Evolutionary conservation across 352 stramenopile species (phyloP).

Genomic region (Phytophthora quininea): DNA sequence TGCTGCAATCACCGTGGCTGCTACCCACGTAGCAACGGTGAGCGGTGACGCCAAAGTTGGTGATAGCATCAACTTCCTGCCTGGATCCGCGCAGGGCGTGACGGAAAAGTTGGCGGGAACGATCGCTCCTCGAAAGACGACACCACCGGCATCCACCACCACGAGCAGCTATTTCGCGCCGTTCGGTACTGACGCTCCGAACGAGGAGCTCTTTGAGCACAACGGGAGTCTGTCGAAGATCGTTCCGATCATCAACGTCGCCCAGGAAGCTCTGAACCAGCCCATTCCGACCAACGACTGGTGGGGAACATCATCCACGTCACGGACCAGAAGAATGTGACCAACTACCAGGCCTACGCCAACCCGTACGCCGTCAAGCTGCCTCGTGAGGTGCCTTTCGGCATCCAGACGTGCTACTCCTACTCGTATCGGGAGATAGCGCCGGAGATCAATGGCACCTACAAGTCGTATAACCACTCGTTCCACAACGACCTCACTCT

Average conservation of each 20-base stretch:
- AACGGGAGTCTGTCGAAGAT: conserved; percentile 37
- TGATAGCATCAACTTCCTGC: conserved; percentile 1
- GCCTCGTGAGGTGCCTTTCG: conserved; percentile 48
- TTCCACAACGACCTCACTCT: conserved; percentile 74
- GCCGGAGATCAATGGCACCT: conserved; percentile 45
- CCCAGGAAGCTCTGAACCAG: conserved; percentile 45
- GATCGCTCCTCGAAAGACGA: not conserved
- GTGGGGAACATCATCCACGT: conserved; percentile 79
- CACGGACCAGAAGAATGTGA: conserved; percentile 42
- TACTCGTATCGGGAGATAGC: conserved; percentile 61
- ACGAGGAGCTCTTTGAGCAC: conserved; percentile 39
- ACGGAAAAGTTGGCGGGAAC: not conserved
- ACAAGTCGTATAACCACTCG: conserved; percentile 67
- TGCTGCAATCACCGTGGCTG: not conserved
- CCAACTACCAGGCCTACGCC: conserved; percentile 58
- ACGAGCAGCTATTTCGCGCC: conserved; percentile 23
- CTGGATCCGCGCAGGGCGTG: not conserved
- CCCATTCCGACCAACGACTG: conserved; percentile 84
- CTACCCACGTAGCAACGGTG: not conserved
- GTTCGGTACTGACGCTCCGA: conserved; percentile 36
- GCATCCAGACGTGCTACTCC: conserved; percentile 65
- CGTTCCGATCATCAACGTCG: conserved; percentile 65
- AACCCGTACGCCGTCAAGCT: conserved; percentile 77
- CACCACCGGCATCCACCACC: not conserved
- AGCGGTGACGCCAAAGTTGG: not conserved